Conservation (phyloP, 352 stramenopile genomes). For the Globisporangium alternatum region DNA sequence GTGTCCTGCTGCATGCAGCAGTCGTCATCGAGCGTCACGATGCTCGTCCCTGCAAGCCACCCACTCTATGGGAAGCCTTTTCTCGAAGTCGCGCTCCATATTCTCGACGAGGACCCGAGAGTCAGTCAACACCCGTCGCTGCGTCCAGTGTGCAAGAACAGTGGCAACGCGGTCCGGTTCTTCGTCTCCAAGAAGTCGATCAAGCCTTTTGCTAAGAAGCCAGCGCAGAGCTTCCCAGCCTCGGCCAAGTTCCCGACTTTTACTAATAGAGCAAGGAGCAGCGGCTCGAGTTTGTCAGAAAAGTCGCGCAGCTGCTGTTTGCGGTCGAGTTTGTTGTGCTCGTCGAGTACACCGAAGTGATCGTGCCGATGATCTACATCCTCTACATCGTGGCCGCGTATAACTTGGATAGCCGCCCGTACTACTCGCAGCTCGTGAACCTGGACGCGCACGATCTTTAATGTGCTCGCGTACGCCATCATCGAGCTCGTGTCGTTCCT, state of each 20-base stretch:
- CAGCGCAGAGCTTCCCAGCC: too few species aligned
- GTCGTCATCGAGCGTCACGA: too few species aligned
- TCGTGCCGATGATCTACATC: constrained; percentile 17
- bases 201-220: too few species aligned
- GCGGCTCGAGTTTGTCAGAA: background rate
- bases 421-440: constrained; percentile 12
- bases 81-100: too few species aligned
- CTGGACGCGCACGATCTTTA: constrained; percentile 13
- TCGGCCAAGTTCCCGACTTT: too few species aligned
- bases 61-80: too few species aligned
- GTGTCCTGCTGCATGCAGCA: constrained; percentile 24
- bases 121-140: too few species aligned
- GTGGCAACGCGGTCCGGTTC: too few species aligned
- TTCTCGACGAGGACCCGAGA: too few species aligned
- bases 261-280: background rate
- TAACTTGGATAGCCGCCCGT: constrained; percentile 11
- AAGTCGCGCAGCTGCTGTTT: constrained; percentile 4
- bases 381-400: background rate
- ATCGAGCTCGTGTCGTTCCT: constrained; percentile 26
- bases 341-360: constrained; percentile 16
- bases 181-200: too few species aligned
- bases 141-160: too few species aligned
- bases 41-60: too few species aligned
- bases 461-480: constrained; percentile 18
- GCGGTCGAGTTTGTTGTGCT: constrained; percentile 16